These are phyloP conservation scores for Termitomyces sp. DNA, from an alignment of 768 basidiomycete genomes.

Conservation along the genomic window DNA sequence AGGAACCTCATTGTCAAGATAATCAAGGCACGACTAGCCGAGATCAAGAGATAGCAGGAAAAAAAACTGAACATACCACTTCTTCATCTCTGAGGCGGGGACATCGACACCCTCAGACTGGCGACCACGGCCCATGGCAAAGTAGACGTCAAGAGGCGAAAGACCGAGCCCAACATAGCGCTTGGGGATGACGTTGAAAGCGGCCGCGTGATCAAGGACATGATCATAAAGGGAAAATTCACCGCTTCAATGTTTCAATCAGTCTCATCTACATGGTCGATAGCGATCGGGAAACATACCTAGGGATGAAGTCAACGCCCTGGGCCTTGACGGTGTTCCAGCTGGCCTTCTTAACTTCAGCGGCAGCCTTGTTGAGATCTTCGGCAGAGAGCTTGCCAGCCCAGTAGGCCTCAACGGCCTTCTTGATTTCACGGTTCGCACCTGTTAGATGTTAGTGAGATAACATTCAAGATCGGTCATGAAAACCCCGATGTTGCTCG, in stretches of 20 bases:
- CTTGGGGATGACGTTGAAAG: conserved; percentile 96
- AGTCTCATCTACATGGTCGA: conserved; percentile 20
- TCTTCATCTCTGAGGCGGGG: conserved; percentile 98
- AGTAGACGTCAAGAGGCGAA: conserved; percentile 91
- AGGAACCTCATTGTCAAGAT: conserved; percentile 1
- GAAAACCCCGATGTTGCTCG: conserved; percentile 14
- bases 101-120: conserved; percentile 95
- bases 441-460: conserved; percentile 42
- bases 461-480: background rate
- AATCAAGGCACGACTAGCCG: conserved; percentile 6
- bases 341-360: conserved; percentile 83
- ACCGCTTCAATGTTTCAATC: conserved; percentile 55
- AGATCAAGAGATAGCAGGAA: conserved; percentile 1
- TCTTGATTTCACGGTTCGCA: conserved; percentile 93
- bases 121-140: conserved; percentile 99
- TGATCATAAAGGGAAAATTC: conserved; percentile 99
- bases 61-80: conserved; percentile 68
- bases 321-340: conserved; percentile 84
- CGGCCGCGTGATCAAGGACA: conserved; percentile 93
- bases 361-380: conserved; percentile 84
- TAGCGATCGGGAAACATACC: conserved; percentile 48
- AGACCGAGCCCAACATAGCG: conserved; percentile 87
- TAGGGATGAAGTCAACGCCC: conserved; percentile 89
- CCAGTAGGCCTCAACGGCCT: conserved; percentile 99
- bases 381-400: conserved; percentile 85